Conservation (phyloP, 441 rosid genomes). For the Erysimum cheiri region DNA sequence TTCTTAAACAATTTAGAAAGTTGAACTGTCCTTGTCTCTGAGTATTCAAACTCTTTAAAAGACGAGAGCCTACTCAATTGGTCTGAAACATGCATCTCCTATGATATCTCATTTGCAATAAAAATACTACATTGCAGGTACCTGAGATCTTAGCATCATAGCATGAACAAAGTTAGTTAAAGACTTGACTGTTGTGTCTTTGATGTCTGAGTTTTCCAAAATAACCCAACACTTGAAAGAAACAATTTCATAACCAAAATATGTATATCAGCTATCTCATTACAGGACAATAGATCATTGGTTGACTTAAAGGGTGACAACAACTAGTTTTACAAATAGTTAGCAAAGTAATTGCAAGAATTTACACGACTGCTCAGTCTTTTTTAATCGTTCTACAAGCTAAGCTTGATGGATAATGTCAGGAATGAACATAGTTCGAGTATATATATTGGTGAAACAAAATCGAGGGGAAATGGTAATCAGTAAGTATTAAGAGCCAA, state of each 20-base stretch:
- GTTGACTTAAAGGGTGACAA: conserved; percentile 27
- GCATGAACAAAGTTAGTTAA: not conserved
- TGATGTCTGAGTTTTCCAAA: conserved; percentile 10
- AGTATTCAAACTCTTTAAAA: conserved; percentile 15
- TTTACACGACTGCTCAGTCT: not conserved
- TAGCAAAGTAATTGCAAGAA: conserved; percentile 2
- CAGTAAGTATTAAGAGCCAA: conserved; percentile 8
- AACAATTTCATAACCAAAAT: conserved; percentile 1
- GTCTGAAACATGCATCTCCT: conserved; percentile 27
- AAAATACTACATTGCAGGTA: conserved; percentile 3
- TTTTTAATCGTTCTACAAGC: not conserved
- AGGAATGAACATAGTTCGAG: conserved; percentile 3
- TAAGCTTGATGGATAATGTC: conserved; percentile 24
- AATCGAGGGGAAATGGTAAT: not conserved
- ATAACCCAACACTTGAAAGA: not conserved
- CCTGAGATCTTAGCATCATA: conserved; percentile 30
- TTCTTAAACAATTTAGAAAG: conserved; percentile 1
- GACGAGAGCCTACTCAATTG: not conserved
- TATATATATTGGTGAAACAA: conserved; percentile 17
- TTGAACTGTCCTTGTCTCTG: conserved; percentile 25
- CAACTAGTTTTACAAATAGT: conserved; percentile 14
- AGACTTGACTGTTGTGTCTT: conserved; percentile 5
- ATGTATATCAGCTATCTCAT: not conserved
- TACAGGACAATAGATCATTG: not conserved
- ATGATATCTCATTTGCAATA: not conserved